These are phyloP conservation scores for Lipomyces sp. DNA, from an alignment of 805 yeast species.

Conservation along the genomic window DNA sequence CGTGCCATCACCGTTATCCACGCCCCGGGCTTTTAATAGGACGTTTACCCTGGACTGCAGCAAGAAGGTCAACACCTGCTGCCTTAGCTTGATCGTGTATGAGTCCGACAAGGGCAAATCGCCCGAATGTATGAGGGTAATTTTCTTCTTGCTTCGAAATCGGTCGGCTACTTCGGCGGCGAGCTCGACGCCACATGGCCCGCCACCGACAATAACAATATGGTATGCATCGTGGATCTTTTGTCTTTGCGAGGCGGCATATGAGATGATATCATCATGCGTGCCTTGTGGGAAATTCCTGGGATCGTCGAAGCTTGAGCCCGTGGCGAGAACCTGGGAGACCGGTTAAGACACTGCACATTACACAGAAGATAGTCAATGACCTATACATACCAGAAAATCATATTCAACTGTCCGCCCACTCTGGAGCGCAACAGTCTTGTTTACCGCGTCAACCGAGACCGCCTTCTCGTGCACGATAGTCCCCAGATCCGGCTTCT, in stretches of 20 bases:
- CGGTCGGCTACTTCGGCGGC: constrained; percentile 47
- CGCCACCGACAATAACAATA: constrained; percentile 45
- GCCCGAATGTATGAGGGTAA: constrained; percentile 32
- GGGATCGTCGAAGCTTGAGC: neutral
- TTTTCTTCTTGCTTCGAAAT: constrained; percentile 37
- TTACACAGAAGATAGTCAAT: neutral
- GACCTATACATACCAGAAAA: constrained; percentile 3
- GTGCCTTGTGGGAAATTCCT: neutral
- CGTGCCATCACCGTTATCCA: constrained; percentile 1
- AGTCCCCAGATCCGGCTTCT: constrained; percentile 1
- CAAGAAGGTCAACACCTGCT: constrained; percentile 20
- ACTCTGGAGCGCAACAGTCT: neutral
- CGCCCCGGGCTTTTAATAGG: constrained; percentile 8
- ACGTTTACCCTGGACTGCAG: constrained; percentile 23
- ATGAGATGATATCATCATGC: neutral
- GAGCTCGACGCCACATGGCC: constrained; percentile 44
- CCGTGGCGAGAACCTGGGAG: constrained; percentile 11
- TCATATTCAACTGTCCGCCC: constrained; percentile 1
- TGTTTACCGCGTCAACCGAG: neutral
- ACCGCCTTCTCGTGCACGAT: neutral
- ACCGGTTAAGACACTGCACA: no score
- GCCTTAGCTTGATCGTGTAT: constrained; percentile 7
- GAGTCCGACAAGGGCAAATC: constrained; percentile 11
- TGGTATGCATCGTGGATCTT: constrained; percentile 39
- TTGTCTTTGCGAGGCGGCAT: constrained; percentile 4